Base-by-base conservation (phyloP, 352 stramenopile genomes). In the Phytophthora sojae region DNA sequence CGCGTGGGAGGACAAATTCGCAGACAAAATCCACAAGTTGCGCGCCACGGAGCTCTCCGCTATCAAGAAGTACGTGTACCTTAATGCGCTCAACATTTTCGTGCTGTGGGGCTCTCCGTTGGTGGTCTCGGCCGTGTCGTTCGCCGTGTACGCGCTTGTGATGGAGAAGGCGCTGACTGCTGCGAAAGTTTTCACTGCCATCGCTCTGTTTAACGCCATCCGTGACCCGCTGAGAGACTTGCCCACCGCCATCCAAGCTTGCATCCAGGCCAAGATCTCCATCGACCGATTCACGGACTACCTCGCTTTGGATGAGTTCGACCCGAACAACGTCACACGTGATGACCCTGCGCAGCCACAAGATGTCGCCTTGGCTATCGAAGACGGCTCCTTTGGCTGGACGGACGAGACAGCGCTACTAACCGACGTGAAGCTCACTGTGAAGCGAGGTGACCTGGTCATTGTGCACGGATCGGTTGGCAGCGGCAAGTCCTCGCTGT, bases 1-100 rank as follows among this genome's bases (percentile, higher is more conserved):
- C 62, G 90, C 85, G 1, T 98, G 92, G 91, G 95, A 98, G 57
- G 44, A 61, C 30, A 88, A 91, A 15, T 97, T 98, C 74, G 70
- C 77, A 7, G 88, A 90, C 14, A 87, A 96, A 70, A 89, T 98
- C 30, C 61, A 71, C 51, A 53, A 68, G 17, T 44, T 94, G n/a
- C 82, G 94, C 17, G 64, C 81, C 7, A 87, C 93, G 60, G 97
- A 98, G 67, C 92, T 97, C 51, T 79, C 86, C 71, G 19, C 97
- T 80, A 81, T 91, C 95, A 65, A 49, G 64, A 35, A 57, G 26
- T 75, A 61, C 57, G 21, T 88, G 85, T 25, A 94, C 92, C 77
- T 75, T 67, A 29, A 50, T 1, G 32, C 49, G 11, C 19, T 70
- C 26, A 88, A 84, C 52, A 94, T 93, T 60, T 93, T 86, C 17